These are phyloP conservation scores for Cytauxzoon felis DNA, from an alignment of 169 alveolate genomes.

Conservation along the genomic window DNA sequence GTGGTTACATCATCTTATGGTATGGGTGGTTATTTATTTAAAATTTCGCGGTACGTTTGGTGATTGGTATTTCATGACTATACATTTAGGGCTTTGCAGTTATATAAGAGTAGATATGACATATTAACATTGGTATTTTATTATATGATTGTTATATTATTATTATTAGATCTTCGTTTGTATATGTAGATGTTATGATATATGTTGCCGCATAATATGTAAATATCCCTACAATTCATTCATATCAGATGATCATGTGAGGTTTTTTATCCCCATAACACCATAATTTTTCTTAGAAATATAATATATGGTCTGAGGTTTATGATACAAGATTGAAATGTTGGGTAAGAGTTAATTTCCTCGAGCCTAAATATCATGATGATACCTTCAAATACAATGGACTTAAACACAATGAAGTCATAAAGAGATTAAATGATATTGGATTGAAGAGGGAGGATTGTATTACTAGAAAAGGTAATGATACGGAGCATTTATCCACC, in stretches of 20 bases:
- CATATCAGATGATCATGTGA: too few species aligned
- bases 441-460: too few species aligned
- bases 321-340: slow-evolving; percentile 23
- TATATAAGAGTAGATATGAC: slow-evolving; percentile 13
- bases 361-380: slow-evolving; percentile 11
- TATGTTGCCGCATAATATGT: slow-evolving; percentile 28
- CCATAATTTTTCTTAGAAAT: not conserved
- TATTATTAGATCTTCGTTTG: slow-evolving; percentile 37
- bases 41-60: slow-evolving; percentile 4
- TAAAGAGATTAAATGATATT: too few species aligned
- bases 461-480: too few species aligned
- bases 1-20: slow-evolving; percentile 39
- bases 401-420: too few species aligned
- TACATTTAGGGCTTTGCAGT: slow-evolving; percentile 19
- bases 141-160: not conserved
- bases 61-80: not conserved
- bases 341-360: slow-evolving; percentile 50
- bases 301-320: slow-evolving; percentile 22
- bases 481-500: too few species aligned
- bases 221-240: slow-evolving; percentile 11
- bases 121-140: slow-evolving; percentile 33
- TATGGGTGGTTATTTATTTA: slow-evolving; percentile 16
- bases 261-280: too few species aligned
- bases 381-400: too few species aligned
- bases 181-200: slow-evolving; percentile 24